phyloP scores from a whole-genome alignment of 148 eudicot genomes.

The Vaccinium darrowii region DNA sequence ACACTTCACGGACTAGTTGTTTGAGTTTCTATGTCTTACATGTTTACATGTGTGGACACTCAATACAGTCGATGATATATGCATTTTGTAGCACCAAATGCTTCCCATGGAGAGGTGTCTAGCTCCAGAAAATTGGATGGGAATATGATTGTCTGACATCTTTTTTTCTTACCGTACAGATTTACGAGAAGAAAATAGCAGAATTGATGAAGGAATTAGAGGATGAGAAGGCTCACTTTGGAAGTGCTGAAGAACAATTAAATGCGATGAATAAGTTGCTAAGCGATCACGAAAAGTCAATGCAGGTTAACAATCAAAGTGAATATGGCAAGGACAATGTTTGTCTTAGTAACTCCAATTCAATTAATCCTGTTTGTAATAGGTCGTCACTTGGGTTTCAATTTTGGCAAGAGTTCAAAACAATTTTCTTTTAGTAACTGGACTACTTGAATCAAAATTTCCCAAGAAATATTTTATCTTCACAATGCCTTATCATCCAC shows the following conservation, averaged over 20 bases:
- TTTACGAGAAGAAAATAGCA: conserved; percentile 75
- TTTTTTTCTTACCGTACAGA: conserved; percentile 49
- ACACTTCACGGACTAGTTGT: neutral
- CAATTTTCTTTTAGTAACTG: neutral
- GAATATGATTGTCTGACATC: neutral
- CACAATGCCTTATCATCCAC: neutral
- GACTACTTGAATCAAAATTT: neutral
- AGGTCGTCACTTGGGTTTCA: neutral
- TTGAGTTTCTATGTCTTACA: neutral
- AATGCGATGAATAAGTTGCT: conserved; percentile 50
- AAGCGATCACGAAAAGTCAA: conserved; percentile 50
- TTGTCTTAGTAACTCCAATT: neutral
- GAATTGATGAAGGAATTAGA: conserved; percentile 69
- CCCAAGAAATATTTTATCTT: neutral
- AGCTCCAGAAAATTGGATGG: neutral
- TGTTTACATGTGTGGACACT: neutral
- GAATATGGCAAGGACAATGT: neutral
- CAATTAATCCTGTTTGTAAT: neutral
- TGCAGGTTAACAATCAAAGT: conserved; percentile 49
- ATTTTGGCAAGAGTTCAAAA: neutral
- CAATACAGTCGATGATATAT: neutral
- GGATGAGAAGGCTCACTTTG: conserved; percentile 46
- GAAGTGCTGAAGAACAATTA: conserved; percentile 49
- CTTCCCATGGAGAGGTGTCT: neutral
- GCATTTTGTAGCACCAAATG: neutral